Percentiles rank a stretch among this genome's conserved stretches.
Evolutionary conservation across 257 asterid genomes (phyloP).

Genomic region (Parsonsia alboflavescens): DNA sequence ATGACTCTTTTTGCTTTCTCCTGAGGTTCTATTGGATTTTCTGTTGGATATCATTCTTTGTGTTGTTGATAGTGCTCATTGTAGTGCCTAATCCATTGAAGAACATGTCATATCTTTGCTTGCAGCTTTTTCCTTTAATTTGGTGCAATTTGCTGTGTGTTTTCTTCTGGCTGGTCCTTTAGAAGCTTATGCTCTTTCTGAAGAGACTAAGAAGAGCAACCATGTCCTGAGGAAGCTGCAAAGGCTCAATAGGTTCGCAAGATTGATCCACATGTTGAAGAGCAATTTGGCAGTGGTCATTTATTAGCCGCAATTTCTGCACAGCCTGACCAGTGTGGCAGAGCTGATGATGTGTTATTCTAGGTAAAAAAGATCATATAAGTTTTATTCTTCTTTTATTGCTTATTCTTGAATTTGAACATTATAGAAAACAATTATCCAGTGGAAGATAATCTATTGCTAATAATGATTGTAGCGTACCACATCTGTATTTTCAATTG

Average conservation of each 20-base stretch:
- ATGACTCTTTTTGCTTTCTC: not conserved
- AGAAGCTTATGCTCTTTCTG: constrained; percentile 38
- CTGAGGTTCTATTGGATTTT: not conserved
- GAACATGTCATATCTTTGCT: not conserved
- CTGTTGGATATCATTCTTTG: not conserved
- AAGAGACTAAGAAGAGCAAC: constrained; percentile 42
- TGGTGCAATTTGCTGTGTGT: not conserved
- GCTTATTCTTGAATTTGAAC: not conserved
- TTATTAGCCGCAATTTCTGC: constrained; percentile 44
- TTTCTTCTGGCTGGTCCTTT: constrained; percentile 11
- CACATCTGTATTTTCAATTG: not conserved
- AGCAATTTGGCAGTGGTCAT: constrained; percentile 44
- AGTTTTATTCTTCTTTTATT: not conserved
- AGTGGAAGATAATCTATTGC: not conserved
- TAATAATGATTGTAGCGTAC: not conserved
- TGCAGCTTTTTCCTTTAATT: not conserved
- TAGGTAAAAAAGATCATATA: not conserved
- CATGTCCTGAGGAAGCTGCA: constrained; percentile 38
- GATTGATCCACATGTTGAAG: constrained; percentile 39
- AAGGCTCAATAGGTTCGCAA: constrained; percentile 31
- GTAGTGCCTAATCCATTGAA: not conserved
- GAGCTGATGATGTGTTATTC: constrained; percentile 33
- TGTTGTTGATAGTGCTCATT: not conserved
- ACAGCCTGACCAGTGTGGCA: constrained; percentile 51
- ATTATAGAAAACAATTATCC: not conserved